phyloP scores from a whole-genome alignment of 2,329 filamentous ascomycete genomes.

The Colletotrichum siamense region DNA sequence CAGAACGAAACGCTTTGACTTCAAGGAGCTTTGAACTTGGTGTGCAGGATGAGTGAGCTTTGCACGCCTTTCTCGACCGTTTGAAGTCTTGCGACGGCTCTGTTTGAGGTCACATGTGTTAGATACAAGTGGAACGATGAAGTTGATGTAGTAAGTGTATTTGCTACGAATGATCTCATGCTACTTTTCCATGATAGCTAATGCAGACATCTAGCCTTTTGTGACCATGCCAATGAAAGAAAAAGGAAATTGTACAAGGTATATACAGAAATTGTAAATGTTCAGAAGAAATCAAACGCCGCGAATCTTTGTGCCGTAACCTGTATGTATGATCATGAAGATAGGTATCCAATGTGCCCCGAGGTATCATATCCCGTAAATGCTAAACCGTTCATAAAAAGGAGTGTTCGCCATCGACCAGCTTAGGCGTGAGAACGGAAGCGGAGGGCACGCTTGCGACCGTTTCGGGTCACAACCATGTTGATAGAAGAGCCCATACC shows the following conservation, averaged over 20 bases:
- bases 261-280: slow-evolving; percentile 18
- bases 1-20: too few relatives aligned
- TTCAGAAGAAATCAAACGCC: slow-evolving; percentile 3
- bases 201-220: background rate
- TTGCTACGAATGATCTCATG: background rate
- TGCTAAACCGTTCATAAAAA: slow-evolving; percentile 12
- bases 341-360: background rate
- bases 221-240: background rate
- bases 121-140: too few relatives aligned
- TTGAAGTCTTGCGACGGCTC: too few relatives aligned
- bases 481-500: slow-evolving; percentile 46
- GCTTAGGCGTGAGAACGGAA: slow-evolving; percentile 22
- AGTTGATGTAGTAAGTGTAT: too few relatives aligned
- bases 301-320: background rate
- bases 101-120: too few relatives aligned
- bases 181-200: background rate
- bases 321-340: slow-evolving; percentile 3
- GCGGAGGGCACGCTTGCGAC: slow-evolving; percentile 31
- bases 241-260: slow-evolving; percentile 5
- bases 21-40: too few relatives aligned
- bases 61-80: too few relatives aligned
- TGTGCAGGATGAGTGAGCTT: too few relatives aligned
- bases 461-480: slow-evolving; percentile 32
- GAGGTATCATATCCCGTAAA: slow-evolving; percentile 20
- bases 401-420: slow-evolving; percentile 11